These are phyloP conservation scores for Theileria annulata DNA, from an alignment of 169 alveolate genomes.

Conservation along the genomic window DNA sequence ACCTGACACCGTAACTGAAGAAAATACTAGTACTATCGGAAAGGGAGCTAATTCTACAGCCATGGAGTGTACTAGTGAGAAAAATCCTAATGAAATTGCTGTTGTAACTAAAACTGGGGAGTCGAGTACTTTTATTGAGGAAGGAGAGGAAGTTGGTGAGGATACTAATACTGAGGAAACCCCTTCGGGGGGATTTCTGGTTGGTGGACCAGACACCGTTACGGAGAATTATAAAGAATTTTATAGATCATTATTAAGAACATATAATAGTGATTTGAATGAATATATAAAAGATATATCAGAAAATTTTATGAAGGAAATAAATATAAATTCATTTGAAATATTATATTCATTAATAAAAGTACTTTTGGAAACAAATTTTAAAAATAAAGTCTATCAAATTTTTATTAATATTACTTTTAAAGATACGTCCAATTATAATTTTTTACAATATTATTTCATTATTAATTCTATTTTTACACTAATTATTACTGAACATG, in stretches of 20 bases:
- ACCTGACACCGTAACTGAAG: background rate
- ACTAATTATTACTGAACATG: background rate
- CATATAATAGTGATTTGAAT: slow-evolving; percentile 16
- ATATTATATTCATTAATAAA: slow-evolving; percentile 31
- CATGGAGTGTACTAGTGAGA: background rate
- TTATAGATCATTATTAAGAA: slow-evolving; percentile 19
- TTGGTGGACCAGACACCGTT: too few species aligned
- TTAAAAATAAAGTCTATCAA: slow-evolving; percentile 10
- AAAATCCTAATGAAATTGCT: too few species aligned
- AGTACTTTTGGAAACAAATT: slow-evolving; percentile 27
- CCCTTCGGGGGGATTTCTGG: too few species aligned
- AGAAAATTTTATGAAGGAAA: slow-evolving; percentile 5
- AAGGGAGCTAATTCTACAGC: too few species aligned
- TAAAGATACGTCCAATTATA: slow-evolving; percentile 22
- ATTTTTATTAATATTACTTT: slow-evolving; percentile 23
- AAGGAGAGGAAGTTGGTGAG: background rate
- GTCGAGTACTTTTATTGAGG: too few species aligned
- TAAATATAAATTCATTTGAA: slow-evolving; percentile 21
- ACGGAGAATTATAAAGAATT: too few species aligned
- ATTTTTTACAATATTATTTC: slow-evolving; percentile 45
- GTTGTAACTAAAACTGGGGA: too few species aligned
- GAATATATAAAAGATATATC: slow-evolving; percentile 49
- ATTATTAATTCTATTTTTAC: slow-evolving; percentile 28
- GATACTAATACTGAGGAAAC: background rate
- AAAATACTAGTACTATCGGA: too few species aligned